Evolutionary conservation across 306 rosid species (phyloP), one percentile per base, ranked within the genome.

Genomic region (Cyamopsis tetragonoloba): DNA sequence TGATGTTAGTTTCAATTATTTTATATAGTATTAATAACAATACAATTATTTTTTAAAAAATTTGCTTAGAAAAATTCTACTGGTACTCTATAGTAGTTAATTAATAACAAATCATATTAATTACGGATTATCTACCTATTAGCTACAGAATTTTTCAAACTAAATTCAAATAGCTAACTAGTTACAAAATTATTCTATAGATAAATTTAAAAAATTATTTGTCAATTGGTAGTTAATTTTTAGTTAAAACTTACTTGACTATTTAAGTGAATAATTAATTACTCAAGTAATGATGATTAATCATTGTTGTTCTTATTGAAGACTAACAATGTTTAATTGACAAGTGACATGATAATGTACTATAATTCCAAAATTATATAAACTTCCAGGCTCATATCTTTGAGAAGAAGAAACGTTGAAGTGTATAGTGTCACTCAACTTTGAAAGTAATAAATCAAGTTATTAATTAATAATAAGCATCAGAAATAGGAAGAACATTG

Each of bases 201-300:
- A n/a, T n/a, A n/a, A n/a, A n/a, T n/a, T n/a, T n/a, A n/a, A n/a
- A n/a, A n/a, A n/a, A n/a, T n/a, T n/a, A n/a, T n/a, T n/a, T n/a
- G n/a, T n/a, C n/a, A n/a, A n/a, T n/a, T n/a, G n/a, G n/a, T n/a
- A n/a, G n/a, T n/a, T n/a, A n/a, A n/a, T n/a, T n/a, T n/a, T n/a
- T n/a, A n/a, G n/a, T n/a, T n/a, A 49, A 58, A 39, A 56, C 79
- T 24, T 62, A 76, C 59, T 62, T 68, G 58, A 60, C 59, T 44
- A 44, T 11, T 66, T 80, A 4, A 20, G 67, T 76, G 76, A 71
- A 61, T 72, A 57, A 66, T 15, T 72, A 57, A 66, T 15, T 50
- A 51, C 27, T 53, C 54, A 30, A 34, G 73, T 27, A 67, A 81
- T 77, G 82, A 81, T 81, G 70, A 38, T 54, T 54, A 67, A 72